Conservation (phyloP, 257 asterid species). For the Scutellaria galericulata region DNA sequence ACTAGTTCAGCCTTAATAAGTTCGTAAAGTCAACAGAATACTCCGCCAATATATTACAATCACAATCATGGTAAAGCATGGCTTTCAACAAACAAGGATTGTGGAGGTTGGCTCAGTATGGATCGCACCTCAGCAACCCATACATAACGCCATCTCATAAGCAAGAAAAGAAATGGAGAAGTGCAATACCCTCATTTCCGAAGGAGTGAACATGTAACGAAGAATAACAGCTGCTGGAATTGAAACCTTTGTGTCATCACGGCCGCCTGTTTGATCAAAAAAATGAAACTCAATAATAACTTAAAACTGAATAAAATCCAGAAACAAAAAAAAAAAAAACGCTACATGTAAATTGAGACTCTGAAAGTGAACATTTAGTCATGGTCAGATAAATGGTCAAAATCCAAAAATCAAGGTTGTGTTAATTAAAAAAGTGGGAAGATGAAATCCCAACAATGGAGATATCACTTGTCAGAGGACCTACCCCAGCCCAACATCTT, state of each 20-base stretch:
- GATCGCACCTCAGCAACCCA: not conserved
- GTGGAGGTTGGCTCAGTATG: too few species aligned
- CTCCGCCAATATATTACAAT: not conserved
- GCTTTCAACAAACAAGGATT: not conserved
- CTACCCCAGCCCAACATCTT: conserved; percentile 99
- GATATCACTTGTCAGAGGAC: conserved; percentile 35
- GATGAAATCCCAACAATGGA: conserved; percentile 12
- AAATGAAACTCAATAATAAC: conserved; percentile 23
- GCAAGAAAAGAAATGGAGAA: conserved; percentile 12
- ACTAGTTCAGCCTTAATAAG: not conserved
- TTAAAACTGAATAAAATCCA: conserved; percentile 13
- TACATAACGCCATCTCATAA: not conserved
- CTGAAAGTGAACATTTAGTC: not conserved
- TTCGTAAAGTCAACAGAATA: not conserved
- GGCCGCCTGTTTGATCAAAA: conserved; percentile 76
- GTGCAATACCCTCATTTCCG: conserved; percentile 79
- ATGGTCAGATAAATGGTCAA: conserved; percentile 7
- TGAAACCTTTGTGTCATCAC: conserved; percentile 79
- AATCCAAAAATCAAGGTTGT: not conserved
- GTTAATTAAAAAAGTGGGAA: not conserved
- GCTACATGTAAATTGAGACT: not conserved
- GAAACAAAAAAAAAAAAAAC: not conserved
- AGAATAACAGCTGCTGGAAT: conserved; percentile 86
- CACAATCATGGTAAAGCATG: conserved; percentile 4
- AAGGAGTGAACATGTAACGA: conserved; percentile 88